Base-by-base conservation (phyloP, 176 grass and related monocot species). In the Cymbopogon citratus region DNA sequence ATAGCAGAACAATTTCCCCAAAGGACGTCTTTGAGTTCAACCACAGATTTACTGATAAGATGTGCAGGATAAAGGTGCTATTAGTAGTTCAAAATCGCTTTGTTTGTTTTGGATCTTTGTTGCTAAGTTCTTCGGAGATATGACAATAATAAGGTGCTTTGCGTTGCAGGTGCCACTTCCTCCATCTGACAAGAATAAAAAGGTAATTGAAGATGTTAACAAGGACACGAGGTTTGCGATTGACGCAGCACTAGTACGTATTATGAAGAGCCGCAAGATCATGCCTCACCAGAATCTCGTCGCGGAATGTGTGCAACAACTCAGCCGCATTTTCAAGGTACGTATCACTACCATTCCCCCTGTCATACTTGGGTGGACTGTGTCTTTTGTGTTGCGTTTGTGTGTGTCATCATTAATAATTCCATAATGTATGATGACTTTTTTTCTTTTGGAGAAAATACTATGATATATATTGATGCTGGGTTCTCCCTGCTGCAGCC, bases 181-280 rank as follows among this genome's bases (percentile, higher is more conserved):
- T 65, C 92, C 95, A 48, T 86, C 92, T 16, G 88, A 98, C 69
- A 92, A 98, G 90, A 98, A 98, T 76, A 97, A 87, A 81, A 94
- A 91, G 66, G 90, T 98, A 5, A 85, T 98, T 31, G 95, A 98
- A 86, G 95, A 98, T 76, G 92, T 98, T 73, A 90, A 91, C 66
- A 98, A 98, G 52, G 95, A 92, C 45, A 81, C 92, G 28, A 89
- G 92, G 57, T 98, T 91, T 35, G 92, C 90, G 8, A 94, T 98
- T 38, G 95, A 98, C 65, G 95, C 95, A 63, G 85, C 92, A 8
- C 84, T 98, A 65, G 95, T 98, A 49, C 92, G 95, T 21, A 92
- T 98, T 83, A 98, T 94, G 95, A 98, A 98, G 86, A 98, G 95
- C 35, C 87, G 95, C 11, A 98, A 98, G 84, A 84, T 94, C 27